Conservation (phyloP, 2,329 filamentous ascomycete species). For the Lachnellula hyalina region DNA sequence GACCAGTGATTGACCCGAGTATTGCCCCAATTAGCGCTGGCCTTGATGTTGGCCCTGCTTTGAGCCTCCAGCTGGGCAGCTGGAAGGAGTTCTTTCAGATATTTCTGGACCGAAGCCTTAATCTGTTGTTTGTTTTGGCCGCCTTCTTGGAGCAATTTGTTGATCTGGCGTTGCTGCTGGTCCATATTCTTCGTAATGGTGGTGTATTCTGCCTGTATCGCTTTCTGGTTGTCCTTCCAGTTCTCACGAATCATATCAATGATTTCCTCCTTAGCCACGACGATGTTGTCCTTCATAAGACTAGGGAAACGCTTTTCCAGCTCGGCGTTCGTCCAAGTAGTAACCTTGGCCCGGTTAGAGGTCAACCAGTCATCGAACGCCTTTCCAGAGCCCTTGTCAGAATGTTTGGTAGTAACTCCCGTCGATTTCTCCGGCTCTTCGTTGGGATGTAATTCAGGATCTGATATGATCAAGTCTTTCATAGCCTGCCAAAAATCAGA, state of each 20-base stretch:
- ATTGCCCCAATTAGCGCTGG: slow-evolving; percentile 9
- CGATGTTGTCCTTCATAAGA: slow-evolving; percentile 16
- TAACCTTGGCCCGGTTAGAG: slow-evolving; percentile 12
- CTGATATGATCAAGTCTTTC: slow-evolving; percentile 47
- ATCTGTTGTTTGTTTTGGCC: slow-evolving; percentile 13
- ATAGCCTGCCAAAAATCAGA: slow-evolving; percentile 63
- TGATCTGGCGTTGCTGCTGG: slow-evolving; percentile 9
- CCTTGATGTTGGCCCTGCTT: slow-evolving; percentile 22
- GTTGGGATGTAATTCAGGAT: slow-evolving; percentile 18
- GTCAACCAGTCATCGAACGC: slow-evolving; percentile 15
- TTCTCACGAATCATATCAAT: slow-evolving; percentile 91
- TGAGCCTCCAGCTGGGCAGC: slow-evolving; percentile 25
- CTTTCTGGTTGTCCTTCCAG: slow-evolving; percentile 42
- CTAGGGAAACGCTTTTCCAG: slow-evolving; percentile 18
- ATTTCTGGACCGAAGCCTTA: slow-evolving; percentile 12
- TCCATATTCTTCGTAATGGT: slow-evolving; percentile 15
- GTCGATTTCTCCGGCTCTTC: slow-evolving; percentile 6
- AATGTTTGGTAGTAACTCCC: slow-evolving; percentile 1
- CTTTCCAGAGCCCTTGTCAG: slow-evolving; percentile 8
- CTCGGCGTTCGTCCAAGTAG: slow-evolving; percentile 9
- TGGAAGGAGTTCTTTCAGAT: slow-evolving; percentile 16
- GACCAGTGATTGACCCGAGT: slow-evolving; percentile 69
- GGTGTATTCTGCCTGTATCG: slow-evolving; percentile 16
- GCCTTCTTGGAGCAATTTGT: slow-evolving; percentile 10
- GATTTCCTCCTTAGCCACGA: slow-evolving; percentile 42